These are phyloP conservation scores for Tubosaeta brunneosetosa DNA, from an alignment of 768 basidiomycete species.

Conservation along the genomic window DNA sequence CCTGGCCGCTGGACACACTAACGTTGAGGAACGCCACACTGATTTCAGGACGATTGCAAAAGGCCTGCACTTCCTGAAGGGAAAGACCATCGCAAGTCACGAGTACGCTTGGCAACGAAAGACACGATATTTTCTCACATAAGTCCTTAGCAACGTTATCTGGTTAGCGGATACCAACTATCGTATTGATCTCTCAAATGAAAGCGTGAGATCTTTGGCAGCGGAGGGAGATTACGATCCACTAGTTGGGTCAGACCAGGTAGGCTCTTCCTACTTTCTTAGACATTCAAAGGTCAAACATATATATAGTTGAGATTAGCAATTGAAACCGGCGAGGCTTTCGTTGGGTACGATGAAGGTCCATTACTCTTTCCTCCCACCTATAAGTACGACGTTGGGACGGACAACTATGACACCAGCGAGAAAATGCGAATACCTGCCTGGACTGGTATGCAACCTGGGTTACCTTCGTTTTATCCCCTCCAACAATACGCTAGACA, in stretches of 20 bases:
- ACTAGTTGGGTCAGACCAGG: slow-evolving; percentile 83
- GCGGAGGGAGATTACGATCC: slow-evolving; percentile 62
- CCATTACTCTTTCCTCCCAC: slow-evolving; percentile 91
- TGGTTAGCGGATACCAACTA: slow-evolving; percentile 98
- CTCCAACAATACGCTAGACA: slow-evolving; percentile 52
- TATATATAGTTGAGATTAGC: slow-evolving; percentile 58
- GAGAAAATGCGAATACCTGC: slow-evolving; percentile 96
- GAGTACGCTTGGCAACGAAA: slow-evolving; percentile 54
- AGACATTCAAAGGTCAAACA: background rate
- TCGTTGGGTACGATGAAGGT: slow-evolving; percentile 83
- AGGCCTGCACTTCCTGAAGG: slow-evolving; percentile 83
- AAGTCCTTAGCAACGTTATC: slow-evolving; percentile 70
- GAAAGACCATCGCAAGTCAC: slow-evolving; percentile 84
- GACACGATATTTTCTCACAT: slow-evolving; percentile 5
- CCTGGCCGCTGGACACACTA: slow-evolving; percentile 91
- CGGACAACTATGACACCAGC: slow-evolving; percentile 88
- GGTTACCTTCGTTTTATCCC: background rate
- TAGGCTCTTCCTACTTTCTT: slow-evolving; percentile 28
- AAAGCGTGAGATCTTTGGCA: slow-evolving; percentile 66
- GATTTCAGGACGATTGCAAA: slow-evolving; percentile 87
- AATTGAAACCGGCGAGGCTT: slow-evolving; percentile 71
- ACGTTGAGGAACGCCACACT: slow-evolving; percentile 84
- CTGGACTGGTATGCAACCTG: slow-evolving; percentile 74
- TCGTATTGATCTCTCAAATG: slow-evolving; percentile 83
- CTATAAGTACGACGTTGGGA: slow-evolving; percentile 82